Evolutionary conservation across 2,329 filamentous ascomycete species (phyloP), one percentile per base, ranked within the genome.

Genomic region (Aspergillus jensenii): DNA sequence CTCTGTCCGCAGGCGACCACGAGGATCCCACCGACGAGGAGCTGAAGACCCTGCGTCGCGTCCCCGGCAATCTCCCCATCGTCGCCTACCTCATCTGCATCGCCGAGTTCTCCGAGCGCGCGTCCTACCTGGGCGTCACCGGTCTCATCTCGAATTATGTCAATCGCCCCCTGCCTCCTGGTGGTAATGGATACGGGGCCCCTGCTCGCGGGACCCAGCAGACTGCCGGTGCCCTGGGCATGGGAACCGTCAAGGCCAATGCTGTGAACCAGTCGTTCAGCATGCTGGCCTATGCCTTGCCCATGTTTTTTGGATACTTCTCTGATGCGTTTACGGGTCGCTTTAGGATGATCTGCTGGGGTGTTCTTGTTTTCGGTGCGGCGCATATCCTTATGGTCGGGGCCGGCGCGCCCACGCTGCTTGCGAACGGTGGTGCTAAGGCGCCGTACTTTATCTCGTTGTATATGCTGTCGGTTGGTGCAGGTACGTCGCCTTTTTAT

Each of bases 81-180:
- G 74, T 82, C 3, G 79, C 82, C n/a, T 87, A 84, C 63, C 65
- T 82, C 3, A 79, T 87, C 31, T 87, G 84, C 60, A 63, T 82
- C 6, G 83, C 86, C 41, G 85, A 87, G 62, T 83, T 87, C 59
- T 82, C 82, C 55, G 85, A 87, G 67, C 76, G 85, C 55, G 84
- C 84, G 3, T 86, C 83, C 0, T 87, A 83, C 75, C 86, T 85
- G 65, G 84, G 84, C 59, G 76, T 80, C 6, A 77, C 81, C 60
- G 80, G 79, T 0, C 72, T 83, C 7, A 85, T 86, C 68, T 78
- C 77, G 61, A 89, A 89, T 68, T 89, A 82, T 64, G 81, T 89
- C 66, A 83, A 88, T 64, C 82, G 82, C 9, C 81, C 82, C 3
- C 68, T 89, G 4, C 86, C 86, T 1, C 60, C 39, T 2, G 80